A percentile compares a stretch with the other conserved stretches of the same genome.
Conservation (phyloP, 1,284 basidiomycete genomes). For the Cutaneotrichosporon sp. region DNA sequence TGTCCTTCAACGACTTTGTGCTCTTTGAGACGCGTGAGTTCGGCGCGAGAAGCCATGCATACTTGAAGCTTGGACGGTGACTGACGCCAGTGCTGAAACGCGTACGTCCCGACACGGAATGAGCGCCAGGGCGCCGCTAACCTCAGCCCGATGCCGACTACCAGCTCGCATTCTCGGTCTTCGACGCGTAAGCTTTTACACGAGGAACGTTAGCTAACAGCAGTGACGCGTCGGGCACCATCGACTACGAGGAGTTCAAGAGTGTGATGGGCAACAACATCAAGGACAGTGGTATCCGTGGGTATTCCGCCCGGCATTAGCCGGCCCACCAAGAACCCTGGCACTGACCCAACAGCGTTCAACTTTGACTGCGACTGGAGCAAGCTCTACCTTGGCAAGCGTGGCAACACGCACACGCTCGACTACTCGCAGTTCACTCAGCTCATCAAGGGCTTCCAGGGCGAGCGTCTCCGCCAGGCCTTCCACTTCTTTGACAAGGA, state of each 20-base stretch:
- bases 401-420: slow-evolving; percentile 82
- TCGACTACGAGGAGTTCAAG: slow-evolving; percentile 92
- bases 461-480: slow-evolving; percentile 89
- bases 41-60: not conserved
- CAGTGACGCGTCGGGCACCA: slow-evolving; percentile 82
- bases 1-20: slow-evolving; percentile 92
- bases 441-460: slow-evolving; percentile 95
- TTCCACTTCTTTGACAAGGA: slow-evolving; percentile 87
- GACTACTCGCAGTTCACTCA: slow-evolving; percentile 92
- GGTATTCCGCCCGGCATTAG: slow-evolving; percentile 17
- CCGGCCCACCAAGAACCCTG: not conserved
- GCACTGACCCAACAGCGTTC: slow-evolving; percentile 61
- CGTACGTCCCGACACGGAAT: slow-evolving; percentile 23
- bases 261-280: slow-evolving; percentile 80
- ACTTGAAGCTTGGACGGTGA: not conserved
- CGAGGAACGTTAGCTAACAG: slow-evolving; percentile 9
- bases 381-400: slow-evolving; percentile 88
- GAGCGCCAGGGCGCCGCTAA: not conserved
- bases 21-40: slow-evolving; percentile 75
- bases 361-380: slow-evolving; percentile 96
- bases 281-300: slow-evolving; percentile 63
- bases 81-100: slow-evolving; percentile 44
- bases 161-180: slow-evolving; percentile 94
- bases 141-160: slow-evolving; percentile 85
- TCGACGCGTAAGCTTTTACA: slow-evolving; percentile 73